phyloP scores from a whole-genome alignment of 306 rosid species.

The Parietaria judaica region DNA sequence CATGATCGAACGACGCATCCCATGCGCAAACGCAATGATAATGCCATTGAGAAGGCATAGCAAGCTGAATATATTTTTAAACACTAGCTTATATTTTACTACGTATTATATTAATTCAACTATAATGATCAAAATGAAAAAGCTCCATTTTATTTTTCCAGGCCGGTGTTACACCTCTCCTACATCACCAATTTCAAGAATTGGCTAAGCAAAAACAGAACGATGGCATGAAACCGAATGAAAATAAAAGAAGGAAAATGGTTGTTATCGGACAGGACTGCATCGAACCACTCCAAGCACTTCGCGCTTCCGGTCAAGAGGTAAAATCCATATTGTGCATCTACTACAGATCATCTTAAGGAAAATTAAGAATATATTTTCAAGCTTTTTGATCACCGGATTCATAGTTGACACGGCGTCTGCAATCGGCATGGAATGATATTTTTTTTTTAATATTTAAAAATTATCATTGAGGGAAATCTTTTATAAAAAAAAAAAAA shows the following conservation, averaged over 20 bases:
- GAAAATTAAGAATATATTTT: too few species aligned
- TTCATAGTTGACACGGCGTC: too few species aligned
- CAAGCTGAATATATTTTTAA: neutral
- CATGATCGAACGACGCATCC: neutral
- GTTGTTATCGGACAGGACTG: slow-evolving; percentile 87
- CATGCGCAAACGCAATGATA: neutral
- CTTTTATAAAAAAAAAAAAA: too few species aligned
- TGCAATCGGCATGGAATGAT: too few species aligned
- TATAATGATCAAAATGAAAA: neutral
- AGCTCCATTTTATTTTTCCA: slow-evolving; percentile 19
- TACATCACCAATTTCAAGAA: slow-evolving; percentile 77
- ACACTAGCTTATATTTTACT: neutral
- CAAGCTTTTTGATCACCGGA: too few species aligned
- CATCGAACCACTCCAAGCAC: slow-evolving; percentile 87
- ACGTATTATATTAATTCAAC: neutral
- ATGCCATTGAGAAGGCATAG: neutral
- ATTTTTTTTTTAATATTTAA: too few species aligned
- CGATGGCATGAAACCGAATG: slow-evolving; percentile 30
- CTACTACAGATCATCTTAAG: neutral
- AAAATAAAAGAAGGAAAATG: slow-evolving; percentile 50
- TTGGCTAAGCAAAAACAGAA: slow-evolving; percentile 51
- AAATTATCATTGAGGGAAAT: too few species aligned
- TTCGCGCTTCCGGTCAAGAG: slow-evolving; percentile 63
- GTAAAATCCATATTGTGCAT: slow-evolving; percentile 31
- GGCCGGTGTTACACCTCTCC: slow-evolving; percentile 82